These are phyloP conservation scores for Cocos nucifera DNA, from an alignment of 176 grass and related monocot genomes.

Conservation along the genomic window DNA sequence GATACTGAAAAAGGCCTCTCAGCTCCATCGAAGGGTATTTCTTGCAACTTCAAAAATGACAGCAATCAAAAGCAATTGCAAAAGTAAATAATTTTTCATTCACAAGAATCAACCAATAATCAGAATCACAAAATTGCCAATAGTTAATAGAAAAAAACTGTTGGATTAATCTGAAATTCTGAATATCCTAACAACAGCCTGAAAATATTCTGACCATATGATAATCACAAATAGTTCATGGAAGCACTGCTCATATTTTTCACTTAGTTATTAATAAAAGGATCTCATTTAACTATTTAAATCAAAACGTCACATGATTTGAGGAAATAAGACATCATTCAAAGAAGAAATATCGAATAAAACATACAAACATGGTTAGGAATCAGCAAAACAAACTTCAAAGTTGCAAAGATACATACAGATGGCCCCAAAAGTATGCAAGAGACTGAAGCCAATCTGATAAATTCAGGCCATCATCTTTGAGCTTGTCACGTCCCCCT, in stretches of 20 bases:
- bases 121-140: too few relatives aligned
- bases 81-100: too few relatives aligned
- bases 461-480: slow-evolving; percentile 97
- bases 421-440: slow-evolving; percentile 96
- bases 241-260: too few relatives aligned
- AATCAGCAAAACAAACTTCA: not conserved
- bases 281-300: too few relatives aligned
- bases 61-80: not conserved
- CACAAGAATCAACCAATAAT: too few relatives aligned
- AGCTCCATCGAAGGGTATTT: slow-evolving; percentile 94
- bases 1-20: slow-evolving; percentile 93
- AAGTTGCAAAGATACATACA: slow-evolving; percentile 47
- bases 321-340: not conserved
- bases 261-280: too few relatives aligned
- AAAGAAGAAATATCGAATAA: slow-evolving; percentile 9
- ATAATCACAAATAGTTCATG: too few relatives aligned
- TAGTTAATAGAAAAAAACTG: too few relatives aligned
- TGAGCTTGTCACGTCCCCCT: slow-evolving; percentile 91
- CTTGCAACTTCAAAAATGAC: slow-evolving; percentile 59
- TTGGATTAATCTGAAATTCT: too few relatives aligned
- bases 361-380: slow-evolving; percentile 18
- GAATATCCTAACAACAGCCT: too few relatives aligned
- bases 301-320: too few relatives aligned
- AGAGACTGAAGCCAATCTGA: slow-evolving; percentile 99
- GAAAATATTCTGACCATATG: too few relatives aligned